Base-by-base conservation (phyloP, 352 stramenopile genomes). In the Pythium monospermum region DNA sequence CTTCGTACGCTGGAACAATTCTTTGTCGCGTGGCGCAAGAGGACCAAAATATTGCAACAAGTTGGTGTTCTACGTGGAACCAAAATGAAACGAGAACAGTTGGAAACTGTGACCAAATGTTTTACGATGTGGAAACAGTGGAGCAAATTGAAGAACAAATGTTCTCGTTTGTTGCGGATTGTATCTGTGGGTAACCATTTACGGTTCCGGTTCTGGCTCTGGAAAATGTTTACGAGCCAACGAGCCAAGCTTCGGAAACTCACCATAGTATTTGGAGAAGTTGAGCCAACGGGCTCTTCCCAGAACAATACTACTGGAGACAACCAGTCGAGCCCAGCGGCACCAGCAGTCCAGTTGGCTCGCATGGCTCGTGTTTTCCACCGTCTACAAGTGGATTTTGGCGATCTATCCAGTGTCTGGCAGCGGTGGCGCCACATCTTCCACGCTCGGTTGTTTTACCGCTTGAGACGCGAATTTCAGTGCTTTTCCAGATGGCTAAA, bases 361-460 rank as follows among this genome's bases (percentile, higher is more conserved):
- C 49, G 57, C 15, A 83, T 78, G 55, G 65, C 74, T 22, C 72
- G 72, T 0, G 37, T 64, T 18, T 56, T 88, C n/a, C 74, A 88
- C 51, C 73, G 60, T 16, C 73, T 76, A 6, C 47, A 70, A 8
- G 30, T 81, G 36, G 53, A 56, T 6, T 88, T 73, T 70, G 8
- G 38, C 5, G 57, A 80, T 13, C 26, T 68, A 13, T 44, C 47
- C 7, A 50, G 53, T 27, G 55, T 67, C 8, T 89, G 77, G 77
- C 66, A 70, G 40, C 66, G 68, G 1, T 89, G 77, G 75, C 64
- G 77, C 4, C 69, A 74, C 31, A 42, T 68, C 26, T 89, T 85
- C 45, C 77, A 89, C 47, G 73, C 77, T 2, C 47, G 68, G 21
- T 49, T 87, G 19, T 89, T 87, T 49, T 73, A 73, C 44, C 64